Evolutionary conservation across 2,329 filamentous ascomycete genomes (phyloP).

Genomic region (Cercospora sp.): DNA sequence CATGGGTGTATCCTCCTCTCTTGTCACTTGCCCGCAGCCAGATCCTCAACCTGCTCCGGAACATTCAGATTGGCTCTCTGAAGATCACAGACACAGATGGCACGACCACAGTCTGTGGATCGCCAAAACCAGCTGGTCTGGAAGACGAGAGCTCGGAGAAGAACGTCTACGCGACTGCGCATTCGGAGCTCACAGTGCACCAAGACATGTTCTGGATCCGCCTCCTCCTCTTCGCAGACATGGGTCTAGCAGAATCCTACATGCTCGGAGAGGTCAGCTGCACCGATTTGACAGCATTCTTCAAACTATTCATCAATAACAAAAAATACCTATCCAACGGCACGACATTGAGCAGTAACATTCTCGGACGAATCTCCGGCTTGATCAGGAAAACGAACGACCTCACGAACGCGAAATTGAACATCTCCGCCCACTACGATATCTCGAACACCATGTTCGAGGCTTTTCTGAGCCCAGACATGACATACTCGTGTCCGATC

Average conservation of each 20-base stretch:
- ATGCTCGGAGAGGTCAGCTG: slow-evolving; percentile 73
- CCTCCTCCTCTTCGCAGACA: slow-evolving; percentile 68
- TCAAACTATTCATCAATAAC: slow-evolving; percentile 68
- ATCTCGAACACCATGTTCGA: slow-evolving; percentile 76
- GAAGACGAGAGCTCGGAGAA: slow-evolving; percentile 40
- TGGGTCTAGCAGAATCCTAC: slow-evolving; percentile 73
- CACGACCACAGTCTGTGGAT: slow-evolving; percentile 49
- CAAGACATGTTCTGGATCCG: slow-evolving; percentile 71
- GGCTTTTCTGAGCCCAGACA: slow-evolving; percentile 71
- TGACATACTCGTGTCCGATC: slow-evolving; percentile 74
- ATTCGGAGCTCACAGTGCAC: slow-evolving; percentile 60
- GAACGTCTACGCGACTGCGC: slow-evolving; percentile 43
- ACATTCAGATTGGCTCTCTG: slow-evolving; percentile 51
- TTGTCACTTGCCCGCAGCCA: slow-evolving; percentile 49
- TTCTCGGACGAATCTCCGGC: slow-evolving; percentile 60
- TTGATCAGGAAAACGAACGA: slow-evolving; percentile 53
- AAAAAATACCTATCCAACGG: slow-evolving; percentile 61
- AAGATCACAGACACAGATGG: slow-evolving; percentile 48
- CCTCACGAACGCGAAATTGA: slow-evolving; percentile 58
- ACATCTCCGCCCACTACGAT: slow-evolving; percentile 73
- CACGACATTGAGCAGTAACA: slow-evolving; percentile 60
- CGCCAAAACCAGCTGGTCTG: slow-evolving; percentile 29
- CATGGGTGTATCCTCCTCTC: slow-evolving; percentile 52
- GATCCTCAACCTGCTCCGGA: slow-evolving; percentile 48
- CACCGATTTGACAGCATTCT: slow-evolving; percentile 66